Evolutionary conservation across 78 protist genomes (phyloP).

Genomic region (Carpediemonas membranifera): DNA sequence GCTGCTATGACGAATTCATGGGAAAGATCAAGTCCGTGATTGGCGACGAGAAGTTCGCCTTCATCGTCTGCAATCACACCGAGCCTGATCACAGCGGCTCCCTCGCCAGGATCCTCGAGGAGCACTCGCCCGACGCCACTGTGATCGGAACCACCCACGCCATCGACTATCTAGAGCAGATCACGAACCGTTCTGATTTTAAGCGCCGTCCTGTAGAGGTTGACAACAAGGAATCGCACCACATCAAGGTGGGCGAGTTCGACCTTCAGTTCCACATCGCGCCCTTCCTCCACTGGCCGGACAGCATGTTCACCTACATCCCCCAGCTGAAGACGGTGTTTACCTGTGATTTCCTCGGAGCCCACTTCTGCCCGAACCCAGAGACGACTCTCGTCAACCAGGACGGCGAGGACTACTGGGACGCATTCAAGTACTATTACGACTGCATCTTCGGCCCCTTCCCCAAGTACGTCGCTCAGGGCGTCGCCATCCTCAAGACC

Average conservation of each 20-base stretch:
- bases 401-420: neutral
- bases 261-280: neutral
- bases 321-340: constrained; percentile 9
- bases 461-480: neutral
- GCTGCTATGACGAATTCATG: too few species aligned
- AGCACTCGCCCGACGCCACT: too few species aligned
- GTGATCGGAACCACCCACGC: too few species aligned
- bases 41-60: neutral
- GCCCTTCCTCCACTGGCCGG: constrained; percentile 15
- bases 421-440: neutral
- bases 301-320: constrained; percentile 8
- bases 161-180: too few species aligned
- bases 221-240: neutral
- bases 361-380: neutral
- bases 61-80: neutral
- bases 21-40: too few species aligned
- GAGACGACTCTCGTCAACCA: neutral
- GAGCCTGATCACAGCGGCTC: constrained; percentile 1
- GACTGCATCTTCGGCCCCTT: constrained; percentile 14
- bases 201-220: too few species aligned
- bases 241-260: neutral
- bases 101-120: too few species aligned
- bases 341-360: constrained; percentile 3
- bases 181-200: too few species aligned
- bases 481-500: neutral